These are phyloP conservation scores for Populus nigra DNA, from an alignment of 345 rosid species.

Conservation along the genomic window DNA sequence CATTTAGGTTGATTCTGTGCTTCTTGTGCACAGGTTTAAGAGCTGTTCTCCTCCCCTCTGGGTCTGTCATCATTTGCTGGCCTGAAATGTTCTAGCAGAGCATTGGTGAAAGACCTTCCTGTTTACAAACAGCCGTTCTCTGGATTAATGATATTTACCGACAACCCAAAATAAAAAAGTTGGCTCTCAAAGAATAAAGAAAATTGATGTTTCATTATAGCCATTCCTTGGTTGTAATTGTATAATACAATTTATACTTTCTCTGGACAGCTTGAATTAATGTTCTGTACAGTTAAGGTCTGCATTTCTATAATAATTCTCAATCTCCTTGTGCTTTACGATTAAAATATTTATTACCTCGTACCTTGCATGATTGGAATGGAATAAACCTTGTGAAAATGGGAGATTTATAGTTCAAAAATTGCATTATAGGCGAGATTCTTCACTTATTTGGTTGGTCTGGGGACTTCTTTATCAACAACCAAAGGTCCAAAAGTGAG, in stretches of 20 bases:
- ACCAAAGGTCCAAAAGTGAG: neutral
- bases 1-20: neutral
- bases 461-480: neutral
- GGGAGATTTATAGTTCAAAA: neutral
- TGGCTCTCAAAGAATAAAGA: neutral
- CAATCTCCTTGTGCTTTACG: neutral
- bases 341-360: neutral
- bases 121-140: neutral
- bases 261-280: neutral
- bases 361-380: neutral
- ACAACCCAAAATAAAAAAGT: neutral
- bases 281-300: neutral
- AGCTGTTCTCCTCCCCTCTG: neutral
- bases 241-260: neutral
- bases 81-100: neutral
- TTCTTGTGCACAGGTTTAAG: slow-evolving; percentile 7
- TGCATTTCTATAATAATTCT: neutral
- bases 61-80: neutral
- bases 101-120: neutral
- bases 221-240: neutral
- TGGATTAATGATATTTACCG: neutral
- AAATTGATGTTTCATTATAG: neutral
- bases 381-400: neutral
- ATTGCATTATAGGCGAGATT: neutral
- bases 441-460: neutral